These are phyloP conservation scores for Glonium stellatum DNA, from an alignment of 495 filamentous ascomycete genomes.

Conservation along the genomic window DNA sequence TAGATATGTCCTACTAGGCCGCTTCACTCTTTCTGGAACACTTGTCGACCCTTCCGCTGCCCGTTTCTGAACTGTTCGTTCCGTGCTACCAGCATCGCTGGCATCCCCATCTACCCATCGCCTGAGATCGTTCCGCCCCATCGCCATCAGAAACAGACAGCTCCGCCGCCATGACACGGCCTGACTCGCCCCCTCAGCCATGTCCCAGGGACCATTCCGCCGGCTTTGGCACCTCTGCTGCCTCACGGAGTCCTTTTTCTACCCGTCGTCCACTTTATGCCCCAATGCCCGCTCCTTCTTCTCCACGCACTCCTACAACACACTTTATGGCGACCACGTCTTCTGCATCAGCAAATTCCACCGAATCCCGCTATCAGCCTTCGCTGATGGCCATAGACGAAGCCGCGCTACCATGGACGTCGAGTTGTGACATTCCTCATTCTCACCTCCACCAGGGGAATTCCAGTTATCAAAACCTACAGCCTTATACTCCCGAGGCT, in stretches of 20 bases:
- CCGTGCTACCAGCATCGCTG: constrained; percentile 26
- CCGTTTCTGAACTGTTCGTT: constrained; percentile 8
- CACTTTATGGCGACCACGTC: constrained; percentile 9
- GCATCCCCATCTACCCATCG: constrained; percentile 14
- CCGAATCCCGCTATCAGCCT: constrained; percentile 3
- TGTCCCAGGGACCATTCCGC: constrained; percentile 9
- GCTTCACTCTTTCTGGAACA: constrained; percentile 21
- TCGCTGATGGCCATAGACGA: constrained; percentile 12
- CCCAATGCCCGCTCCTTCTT: constrained; percentile 11
- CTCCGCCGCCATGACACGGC: constrained; percentile 19
- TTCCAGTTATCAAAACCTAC: constrained; percentile 7
- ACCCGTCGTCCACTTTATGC: constrained; percentile 5
- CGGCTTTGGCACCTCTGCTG: neutral
- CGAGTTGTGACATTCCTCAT: constrained; percentile 2
- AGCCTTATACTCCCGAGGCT: constrained; percentile 2
- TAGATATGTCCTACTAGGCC: constrained; percentile 26
- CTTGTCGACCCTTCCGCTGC: constrained; percentile 15
- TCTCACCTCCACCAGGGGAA: constrained; percentile 6
- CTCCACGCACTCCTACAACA: neutral
- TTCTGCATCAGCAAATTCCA: neutral
- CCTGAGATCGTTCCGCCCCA: constrained; percentile 4
- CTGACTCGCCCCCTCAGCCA: constrained; percentile 21
- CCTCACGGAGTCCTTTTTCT: constrained; percentile 11
- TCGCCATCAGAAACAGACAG: constrained; percentile 14
- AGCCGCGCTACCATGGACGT: constrained; percentile 8